Percentiles rank a stretch among this genome's conserved stretches.
phyloP scores from a whole-genome alignment of 495 filamentous ascomycete genomes.

The Lineolata rhizophorae region DNA sequence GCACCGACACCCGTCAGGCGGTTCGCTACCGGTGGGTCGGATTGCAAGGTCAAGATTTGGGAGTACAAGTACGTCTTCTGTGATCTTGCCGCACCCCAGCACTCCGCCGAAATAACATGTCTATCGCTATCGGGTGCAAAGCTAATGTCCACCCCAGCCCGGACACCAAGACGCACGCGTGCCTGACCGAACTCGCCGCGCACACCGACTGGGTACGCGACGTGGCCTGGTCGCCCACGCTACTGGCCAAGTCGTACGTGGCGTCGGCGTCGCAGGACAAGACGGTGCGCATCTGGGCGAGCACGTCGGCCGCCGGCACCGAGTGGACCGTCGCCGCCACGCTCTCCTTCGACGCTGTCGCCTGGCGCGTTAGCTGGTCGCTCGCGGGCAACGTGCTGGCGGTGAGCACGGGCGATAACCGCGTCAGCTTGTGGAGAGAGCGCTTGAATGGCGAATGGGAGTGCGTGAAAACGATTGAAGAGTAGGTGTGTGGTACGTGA shows the following conservation, averaged over 20 bases:
- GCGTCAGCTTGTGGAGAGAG: slow-evolving; percentile 80
- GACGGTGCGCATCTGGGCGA: slow-evolving; percentile 93
- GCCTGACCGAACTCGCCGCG: slow-evolving; percentile 34
- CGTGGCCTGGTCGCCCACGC: slow-evolving; percentile 87
- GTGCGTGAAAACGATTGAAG: slow-evolving; percentile 87
- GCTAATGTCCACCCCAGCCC: slow-evolving; percentile 1
- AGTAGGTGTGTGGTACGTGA: slow-evolving; percentile 30
- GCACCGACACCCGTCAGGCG: slow-evolving; percentile 39
- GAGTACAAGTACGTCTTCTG: slow-evolving; percentile 28
- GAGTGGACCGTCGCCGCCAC: slow-evolving; percentile 72
- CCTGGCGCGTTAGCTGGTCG: slow-evolving; percentile 97
- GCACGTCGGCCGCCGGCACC: slow-evolving; percentile 15
- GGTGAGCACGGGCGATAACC: slow-evolving; percentile 85
- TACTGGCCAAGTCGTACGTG: slow-evolving; percentile 87
- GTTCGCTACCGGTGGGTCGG: slow-evolving; percentile 85
- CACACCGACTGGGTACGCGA: slow-evolving; percentile 97
- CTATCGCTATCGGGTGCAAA: too few species aligned
- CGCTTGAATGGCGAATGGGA: slow-evolving; percentile 69
- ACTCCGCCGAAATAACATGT: too few species aligned
- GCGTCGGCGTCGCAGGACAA: slow-evolving; percentile 88
- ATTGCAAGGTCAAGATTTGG: slow-evolving; percentile 89
- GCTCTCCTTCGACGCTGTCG: slow-evolving; percentile 63
- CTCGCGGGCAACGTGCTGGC: slow-evolving; percentile 93
- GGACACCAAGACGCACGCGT: slow-evolving; percentile 31
- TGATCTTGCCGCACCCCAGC: too few species aligned